These are phyloP conservation scores for Fusarium sp. DNA, from an alignment of 2,329 filamentous ascomycete genomes.

Conservation along the genomic window DNA sequence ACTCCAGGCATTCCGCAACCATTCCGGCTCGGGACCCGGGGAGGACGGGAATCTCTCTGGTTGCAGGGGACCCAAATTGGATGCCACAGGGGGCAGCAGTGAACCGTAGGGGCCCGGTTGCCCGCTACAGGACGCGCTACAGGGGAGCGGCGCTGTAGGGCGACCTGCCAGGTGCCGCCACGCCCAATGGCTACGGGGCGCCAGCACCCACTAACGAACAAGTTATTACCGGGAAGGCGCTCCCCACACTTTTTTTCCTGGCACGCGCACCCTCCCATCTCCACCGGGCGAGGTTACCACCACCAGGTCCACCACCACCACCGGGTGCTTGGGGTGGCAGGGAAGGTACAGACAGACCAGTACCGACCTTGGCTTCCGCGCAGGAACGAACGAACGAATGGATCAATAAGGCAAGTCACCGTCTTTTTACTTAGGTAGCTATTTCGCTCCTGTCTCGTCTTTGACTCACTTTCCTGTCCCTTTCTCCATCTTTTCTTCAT, in stretches of 20 bases:
- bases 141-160: constrained; percentile 18
- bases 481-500: constrained; percentile 12
- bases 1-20: constrained; percentile 4
- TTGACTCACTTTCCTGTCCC: constrained; percentile 35
- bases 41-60: constrained; percentile 14
- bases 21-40: constrained; percentile 22
- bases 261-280: constrained; percentile 32
- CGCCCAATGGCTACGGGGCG: constrained; percentile 9
- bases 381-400: constrained; percentile 34
- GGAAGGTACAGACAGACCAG: neutral
- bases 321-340: constrained; percentile 28
- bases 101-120: neutral
- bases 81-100: constrained; percentile 7
- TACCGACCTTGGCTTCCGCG: constrained; percentile 33
- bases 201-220: constrained; percentile 12
- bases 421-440: constrained; percentile 27
- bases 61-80: constrained; percentile 28
- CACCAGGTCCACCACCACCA: neutral
- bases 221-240: constrained; percentile 25
- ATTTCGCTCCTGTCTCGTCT: constrained; percentile 28
- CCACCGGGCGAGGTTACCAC: constrained; percentile 3
- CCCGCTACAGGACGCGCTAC: constrained; percentile 12
- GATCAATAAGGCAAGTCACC: constrained; percentile 36
- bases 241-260: constrained; percentile 30
- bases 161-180: constrained; percentile 21